Evolutionary conservation across 2,329 filamentous ascomycete species (phyloP).

Genomic region (Penicillium sp.): DNA sequence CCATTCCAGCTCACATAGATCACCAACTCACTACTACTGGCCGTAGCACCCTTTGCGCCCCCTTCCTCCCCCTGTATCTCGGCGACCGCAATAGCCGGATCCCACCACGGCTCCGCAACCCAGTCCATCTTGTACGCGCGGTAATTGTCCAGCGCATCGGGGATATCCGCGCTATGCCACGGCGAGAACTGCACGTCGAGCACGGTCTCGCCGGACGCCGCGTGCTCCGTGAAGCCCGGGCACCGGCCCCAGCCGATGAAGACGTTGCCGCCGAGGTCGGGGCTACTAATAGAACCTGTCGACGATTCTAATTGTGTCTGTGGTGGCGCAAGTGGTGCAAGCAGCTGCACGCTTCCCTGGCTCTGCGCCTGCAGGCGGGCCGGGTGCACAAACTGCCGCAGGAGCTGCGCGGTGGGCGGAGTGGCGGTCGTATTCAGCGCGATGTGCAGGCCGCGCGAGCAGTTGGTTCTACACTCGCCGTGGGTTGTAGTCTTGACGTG

Average conservation of each 20-base stretch:
- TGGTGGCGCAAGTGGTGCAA: background rate
- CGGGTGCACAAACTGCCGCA: slow-evolving; percentile 12
- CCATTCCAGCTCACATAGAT: slow-evolving; percentile 16
- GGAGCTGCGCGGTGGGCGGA: slow-evolving; percentile 11
- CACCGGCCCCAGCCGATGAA: slow-evolving; percentile 20
- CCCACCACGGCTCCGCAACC: slow-evolving; percentile 14
- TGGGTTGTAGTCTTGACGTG: slow-evolving; percentile 14
- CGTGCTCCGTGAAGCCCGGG: slow-evolving; percentile 16
- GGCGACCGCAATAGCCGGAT: slow-evolving; percentile 5
- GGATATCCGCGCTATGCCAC: slow-evolving; percentile 16
- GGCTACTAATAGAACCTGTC: background rate
- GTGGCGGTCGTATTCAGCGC: slow-evolving; percentile 10
- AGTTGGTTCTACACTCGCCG: slow-evolving; percentile 14
- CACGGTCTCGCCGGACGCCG: slow-evolving; percentile 9
- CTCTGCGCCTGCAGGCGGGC: slow-evolving; percentile 12
- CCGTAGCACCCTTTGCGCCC: no score
- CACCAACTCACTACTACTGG: background rate
- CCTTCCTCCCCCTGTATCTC: background rate
- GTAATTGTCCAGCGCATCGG: slow-evolving; percentile 16
- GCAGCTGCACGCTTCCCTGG: slow-evolving; percentile 16
- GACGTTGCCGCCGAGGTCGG: slow-evolving; percentile 8
- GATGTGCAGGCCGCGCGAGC: slow-evolving; percentile 19
- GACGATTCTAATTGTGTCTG: background rate
- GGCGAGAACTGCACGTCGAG: slow-evolving; percentile 19
- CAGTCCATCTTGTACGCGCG: slow-evolving; percentile 9